These are phyloP conservation scores for Neopestalotiopsis rosae DNA, from an alignment of 2,329 filamentous ascomycete genomes.

Conservation along the genomic window DNA sequence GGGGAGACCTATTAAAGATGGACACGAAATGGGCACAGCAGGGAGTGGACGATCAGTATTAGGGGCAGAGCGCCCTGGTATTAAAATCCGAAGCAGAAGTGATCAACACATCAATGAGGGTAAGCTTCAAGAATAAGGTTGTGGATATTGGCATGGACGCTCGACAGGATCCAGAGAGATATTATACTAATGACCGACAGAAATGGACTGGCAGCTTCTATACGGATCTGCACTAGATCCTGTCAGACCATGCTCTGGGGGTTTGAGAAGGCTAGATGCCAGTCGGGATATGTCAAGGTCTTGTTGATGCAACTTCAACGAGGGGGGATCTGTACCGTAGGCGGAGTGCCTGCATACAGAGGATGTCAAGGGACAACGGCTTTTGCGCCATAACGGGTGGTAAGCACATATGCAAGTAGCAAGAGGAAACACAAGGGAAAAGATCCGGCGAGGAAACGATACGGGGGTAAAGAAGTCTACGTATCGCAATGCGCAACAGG, in stretches of 20 bases:
- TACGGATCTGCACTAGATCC: neutral
- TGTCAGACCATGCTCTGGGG: neutral
- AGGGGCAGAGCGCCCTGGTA: neutral
- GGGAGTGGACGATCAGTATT: neutral
- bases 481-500: neutral
- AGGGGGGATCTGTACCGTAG: neutral
- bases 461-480: neutral
- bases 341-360: neutral
- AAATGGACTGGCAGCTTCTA: neutral
- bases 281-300: neutral
- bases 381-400: neutral
- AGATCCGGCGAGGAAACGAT: neutral
- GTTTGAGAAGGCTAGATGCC: neutral
- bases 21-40: no score
- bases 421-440: neutral
- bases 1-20: neutral
- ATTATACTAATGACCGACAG: neutral
- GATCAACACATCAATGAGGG: slow-evolving; percentile 2
- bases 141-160: neutral
- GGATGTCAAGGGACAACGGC: neutral
- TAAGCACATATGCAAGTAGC: neutral
- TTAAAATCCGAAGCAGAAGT: neutral
- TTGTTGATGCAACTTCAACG: neutral
- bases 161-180: neutral
- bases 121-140: neutral